Percentiles rank a stretch among this genome's conserved stretches.
phyloP scores from a whole-genome alignment of 1,284 basidiomycete genomes.

The Xerocomus minutiporus region DNA sequence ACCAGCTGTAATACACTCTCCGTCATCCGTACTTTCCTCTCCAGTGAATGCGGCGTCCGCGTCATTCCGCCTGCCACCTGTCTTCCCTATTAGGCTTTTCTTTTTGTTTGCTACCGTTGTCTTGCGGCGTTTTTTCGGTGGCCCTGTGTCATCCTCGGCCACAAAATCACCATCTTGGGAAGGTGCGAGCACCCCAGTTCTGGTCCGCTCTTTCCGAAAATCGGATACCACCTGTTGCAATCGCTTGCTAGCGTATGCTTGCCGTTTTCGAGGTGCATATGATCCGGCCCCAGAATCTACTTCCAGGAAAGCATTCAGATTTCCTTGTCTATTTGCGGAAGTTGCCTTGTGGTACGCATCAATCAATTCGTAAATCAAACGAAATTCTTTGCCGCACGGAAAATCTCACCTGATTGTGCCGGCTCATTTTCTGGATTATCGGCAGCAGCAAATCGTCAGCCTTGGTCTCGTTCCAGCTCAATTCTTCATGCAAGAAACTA shows the following conservation, averaged over 20 bases:
- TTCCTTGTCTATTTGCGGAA: constrained; percentile 71
- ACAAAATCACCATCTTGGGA: constrained; percentile 20
- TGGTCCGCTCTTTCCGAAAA: constrained; percentile 56
- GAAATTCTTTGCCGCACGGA: background rate
- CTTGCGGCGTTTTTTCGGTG: constrained; percentile 29
- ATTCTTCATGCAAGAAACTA: constrained; percentile 81
- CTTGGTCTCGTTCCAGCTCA: constrained; percentile 84
- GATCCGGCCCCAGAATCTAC: constrained; percentile 60
- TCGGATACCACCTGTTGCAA: constrained; percentile 87
- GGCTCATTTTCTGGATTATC: constrained; percentile 87
- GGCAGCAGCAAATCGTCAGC: constrained; percentile 91
- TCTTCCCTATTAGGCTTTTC: constrained; percentile 11
- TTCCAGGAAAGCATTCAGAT: constrained; percentile 59
- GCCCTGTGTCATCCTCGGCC: constrained; percentile 20
- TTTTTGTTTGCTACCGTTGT: constrained; percentile 18
- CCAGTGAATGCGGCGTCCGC: background rate
- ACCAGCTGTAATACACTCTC: constrained; percentile 6
- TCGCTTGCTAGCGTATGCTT: constrained; percentile 81
- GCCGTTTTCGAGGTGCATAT: constrained; percentile 71
- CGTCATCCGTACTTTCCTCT: constrained; percentile 29
- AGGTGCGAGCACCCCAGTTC: constrained; percentile 4
- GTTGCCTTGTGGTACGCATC: constrained; percentile 41
- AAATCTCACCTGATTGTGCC: constrained; percentile 60
- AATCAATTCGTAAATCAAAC: background rate
- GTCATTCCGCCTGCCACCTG: constrained; percentile 9